These are phyloP conservation scores for Solanum etuberosum DNA, from an alignment of 257 asterid species.

Conservation along the genomic window DNA sequence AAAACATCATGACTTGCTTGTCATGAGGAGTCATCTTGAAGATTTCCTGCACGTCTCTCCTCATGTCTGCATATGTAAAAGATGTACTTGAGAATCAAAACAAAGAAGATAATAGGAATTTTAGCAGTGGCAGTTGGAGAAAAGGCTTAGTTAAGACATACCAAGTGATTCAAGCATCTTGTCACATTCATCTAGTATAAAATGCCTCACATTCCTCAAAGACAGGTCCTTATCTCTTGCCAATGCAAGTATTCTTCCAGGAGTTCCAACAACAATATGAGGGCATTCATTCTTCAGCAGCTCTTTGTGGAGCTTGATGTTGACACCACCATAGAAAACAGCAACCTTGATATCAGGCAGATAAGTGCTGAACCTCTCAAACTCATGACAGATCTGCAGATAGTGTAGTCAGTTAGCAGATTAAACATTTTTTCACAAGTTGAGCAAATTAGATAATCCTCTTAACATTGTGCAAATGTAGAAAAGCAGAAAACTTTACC, in stretches of 20 bases:
- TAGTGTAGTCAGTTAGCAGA: not conserved
- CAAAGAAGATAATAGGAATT: not conserved
- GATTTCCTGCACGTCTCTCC: conserved; percentile 92
- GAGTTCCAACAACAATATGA: conserved; percentile 85
- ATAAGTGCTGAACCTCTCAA: conserved; percentile 83
- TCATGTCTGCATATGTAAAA: conserved; percentile 45
- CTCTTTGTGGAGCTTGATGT: conserved; percentile 67
- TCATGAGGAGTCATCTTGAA: conserved; percentile 94
- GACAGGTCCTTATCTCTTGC: conserved; percentile 76
- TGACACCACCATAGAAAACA: conserved; percentile 85
- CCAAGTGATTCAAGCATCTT: conserved; percentile 95
- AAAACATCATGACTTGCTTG: conserved; percentile 95
- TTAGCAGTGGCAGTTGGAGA: not conserved
- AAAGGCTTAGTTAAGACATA: conserved; percentile 15
- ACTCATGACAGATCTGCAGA: conserved; percentile 77
- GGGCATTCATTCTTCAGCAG: conserved; percentile 89
- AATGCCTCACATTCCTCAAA: conserved; percentile 77
- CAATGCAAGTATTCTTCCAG: conserved; percentile 75
- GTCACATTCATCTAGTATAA: conserved; percentile 85
- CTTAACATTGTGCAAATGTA: not conserved
- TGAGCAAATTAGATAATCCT: not conserved
- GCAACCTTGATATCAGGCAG: conserved; percentile 71
- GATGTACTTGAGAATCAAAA: not conserved
- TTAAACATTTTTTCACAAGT: not conserved
- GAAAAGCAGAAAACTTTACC: conserved; percentile 12